phyloP scores from a whole-genome alignment of 495 filamentous ascomycete species.

The Xylaria nigripes region DNA sequence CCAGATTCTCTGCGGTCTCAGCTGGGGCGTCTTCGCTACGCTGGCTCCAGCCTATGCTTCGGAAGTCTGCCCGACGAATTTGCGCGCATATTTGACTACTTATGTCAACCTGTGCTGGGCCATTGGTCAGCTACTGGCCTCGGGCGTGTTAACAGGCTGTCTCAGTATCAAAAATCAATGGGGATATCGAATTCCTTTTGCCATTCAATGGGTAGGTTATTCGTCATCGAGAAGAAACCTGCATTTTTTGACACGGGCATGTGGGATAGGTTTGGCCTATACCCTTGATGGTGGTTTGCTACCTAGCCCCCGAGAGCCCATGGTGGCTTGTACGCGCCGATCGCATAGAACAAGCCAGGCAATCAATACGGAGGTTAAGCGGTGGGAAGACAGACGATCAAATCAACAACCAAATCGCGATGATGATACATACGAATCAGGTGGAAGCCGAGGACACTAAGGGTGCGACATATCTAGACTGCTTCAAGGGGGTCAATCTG shows the following conservation, averaged over 20 bases:
- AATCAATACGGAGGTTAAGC: conserved; percentile 49
- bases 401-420: conserved; percentile 54
- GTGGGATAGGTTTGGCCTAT: conserved; percentile 35
- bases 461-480: conserved; percentile 54
- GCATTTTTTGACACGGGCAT: neutral
- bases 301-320: conserved; percentile 58
- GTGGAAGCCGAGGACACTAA: conserved; percentile 47
- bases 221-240: neutral
- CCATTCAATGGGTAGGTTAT: conserved; percentile 42
- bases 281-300: conserved; percentile 47
- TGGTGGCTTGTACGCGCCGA: conserved; percentile 64
- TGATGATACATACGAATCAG: conserved; percentile 61
- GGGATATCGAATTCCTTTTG: conserved; percentile 62
- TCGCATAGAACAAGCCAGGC: conserved; percentile 38
- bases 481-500: conserved; percentile 55
- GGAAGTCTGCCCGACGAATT: conserved; percentile 53
- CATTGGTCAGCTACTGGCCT: conserved; percentile 56
- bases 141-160: conserved; percentile 50
- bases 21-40: conserved; percentile 51
- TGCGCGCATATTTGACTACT: conserved; percentile 59
- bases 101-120: conserved; percentile 68
- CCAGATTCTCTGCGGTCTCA: conserved; percentile 59
- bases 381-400: conserved; percentile 37
- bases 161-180: conserved; percentile 52
- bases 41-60: conserved; percentile 41